Evolutionary conservation across 768 basidiomycete genomes (phyloP).

Genomic region (Pleurotus ostreatus): DNA sequence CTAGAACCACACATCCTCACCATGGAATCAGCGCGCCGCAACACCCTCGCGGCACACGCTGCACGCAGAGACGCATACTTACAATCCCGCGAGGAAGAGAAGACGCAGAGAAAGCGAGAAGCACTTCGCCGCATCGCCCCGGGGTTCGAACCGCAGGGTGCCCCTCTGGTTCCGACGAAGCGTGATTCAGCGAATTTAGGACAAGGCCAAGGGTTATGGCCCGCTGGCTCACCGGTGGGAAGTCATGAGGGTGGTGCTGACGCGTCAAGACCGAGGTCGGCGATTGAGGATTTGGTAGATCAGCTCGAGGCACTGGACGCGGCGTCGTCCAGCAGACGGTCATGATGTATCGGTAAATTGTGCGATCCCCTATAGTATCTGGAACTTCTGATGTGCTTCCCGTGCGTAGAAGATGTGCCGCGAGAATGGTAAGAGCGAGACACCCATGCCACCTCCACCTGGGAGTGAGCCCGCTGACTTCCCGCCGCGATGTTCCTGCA

Average conservation of each 20-base stretch:
- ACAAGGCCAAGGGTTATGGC: slow-evolving; percentile 5
- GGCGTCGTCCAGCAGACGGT: not conserved
- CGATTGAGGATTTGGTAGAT: slow-evolving; percentile 83
- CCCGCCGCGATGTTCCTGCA: no score
- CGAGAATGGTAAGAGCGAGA: no score
- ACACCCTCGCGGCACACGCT: slow-evolving; percentile 60
- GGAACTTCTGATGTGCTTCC: no score
- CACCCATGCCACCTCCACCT: no score
- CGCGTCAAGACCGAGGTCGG: slow-evolving; percentile 34
- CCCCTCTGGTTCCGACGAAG: slow-evolving; percentile 55
- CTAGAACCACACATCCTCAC: slow-evolving; percentile 83
- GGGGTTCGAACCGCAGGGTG: slow-evolving; percentile 69
- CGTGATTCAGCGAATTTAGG: slow-evolving; percentile 11
- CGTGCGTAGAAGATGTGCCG: no score
- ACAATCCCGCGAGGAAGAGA: slow-evolving; percentile 70
- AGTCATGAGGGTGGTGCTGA: not conserved
- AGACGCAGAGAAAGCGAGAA: slow-evolving; percentile 59
- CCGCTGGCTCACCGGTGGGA: slow-evolving; percentile 8
- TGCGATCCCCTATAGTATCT: no score
- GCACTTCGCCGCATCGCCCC: slow-evolving; percentile 77
- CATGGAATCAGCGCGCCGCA: slow-evolving; percentile 67
- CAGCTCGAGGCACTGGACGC: slow-evolving; percentile 69
- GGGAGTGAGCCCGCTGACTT: no score
- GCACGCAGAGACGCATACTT: slow-evolving; percentile 71
- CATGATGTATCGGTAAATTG: no score